A percentile compares a stretch with the other conserved stretches of the same genome.
phyloP scores from a whole-genome alignment of 108 stramenopile genomes.

The Skeletonema tropicum region DNA sequence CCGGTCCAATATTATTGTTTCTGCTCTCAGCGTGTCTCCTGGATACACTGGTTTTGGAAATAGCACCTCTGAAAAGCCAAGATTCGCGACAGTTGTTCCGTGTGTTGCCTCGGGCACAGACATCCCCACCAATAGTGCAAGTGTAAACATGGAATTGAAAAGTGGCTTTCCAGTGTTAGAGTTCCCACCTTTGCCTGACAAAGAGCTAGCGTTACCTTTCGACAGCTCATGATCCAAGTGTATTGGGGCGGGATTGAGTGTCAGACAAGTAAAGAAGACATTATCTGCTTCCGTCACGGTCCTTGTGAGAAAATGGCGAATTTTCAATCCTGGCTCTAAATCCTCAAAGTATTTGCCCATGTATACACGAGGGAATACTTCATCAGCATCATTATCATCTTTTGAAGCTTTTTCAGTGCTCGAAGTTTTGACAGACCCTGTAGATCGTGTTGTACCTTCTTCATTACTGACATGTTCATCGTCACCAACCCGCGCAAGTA shows the following conservation, averaged over 20 bases:
- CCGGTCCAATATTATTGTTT: constrained; percentile 42
- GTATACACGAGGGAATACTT: constrained; percentile 39
- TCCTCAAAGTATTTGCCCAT: constrained; percentile 52
- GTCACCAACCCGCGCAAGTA: constrained; percentile 18
- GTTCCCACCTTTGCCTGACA: not conserved
- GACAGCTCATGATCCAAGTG: constrained; percentile 51
- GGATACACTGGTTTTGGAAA: constrained; percentile 57
- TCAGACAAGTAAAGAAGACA: constrained; percentile 52
- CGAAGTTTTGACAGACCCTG: not conserved
- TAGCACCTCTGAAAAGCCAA: constrained; percentile 51
- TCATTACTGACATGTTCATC: not conserved
- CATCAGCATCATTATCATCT: not conserved
- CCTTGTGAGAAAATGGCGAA: constrained; percentile 42
- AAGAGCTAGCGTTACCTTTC: constrained; percentile 27
- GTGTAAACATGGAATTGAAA: constrained; percentile 56
- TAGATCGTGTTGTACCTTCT: not conserved
- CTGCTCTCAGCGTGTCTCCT: constrained; percentile 48
- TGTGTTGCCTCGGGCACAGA: constrained; percentile 48
- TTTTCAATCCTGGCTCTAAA: constrained; percentile 32
- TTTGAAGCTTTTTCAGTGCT: not conserved
- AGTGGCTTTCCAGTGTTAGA: constrained; percentile 38
- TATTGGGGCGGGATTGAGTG: constrained; percentile 53
- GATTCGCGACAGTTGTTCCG: constrained; percentile 53
- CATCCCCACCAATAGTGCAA: constrained; percentile 55
- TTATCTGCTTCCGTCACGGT: constrained; percentile 55